These are phyloP conservation scores for Salix koriyanagi DNA, from an alignment of 345 rosid species.

Conservation along the genomic window DNA sequence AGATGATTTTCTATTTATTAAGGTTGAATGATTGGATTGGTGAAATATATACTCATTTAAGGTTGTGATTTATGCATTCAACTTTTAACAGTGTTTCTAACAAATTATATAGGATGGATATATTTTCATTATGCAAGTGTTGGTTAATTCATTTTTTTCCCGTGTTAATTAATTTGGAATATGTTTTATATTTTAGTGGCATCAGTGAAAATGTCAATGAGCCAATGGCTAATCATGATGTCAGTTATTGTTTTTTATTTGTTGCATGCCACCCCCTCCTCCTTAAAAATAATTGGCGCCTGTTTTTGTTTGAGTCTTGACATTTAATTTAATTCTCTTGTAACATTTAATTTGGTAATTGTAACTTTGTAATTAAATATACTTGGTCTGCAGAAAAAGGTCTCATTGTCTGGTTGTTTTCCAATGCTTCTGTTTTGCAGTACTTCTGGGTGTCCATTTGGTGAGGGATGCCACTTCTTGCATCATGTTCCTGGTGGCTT, in stretches of 20 bases:
- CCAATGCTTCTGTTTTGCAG: slow-evolving; percentile 40
- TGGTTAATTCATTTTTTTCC: not conserved
- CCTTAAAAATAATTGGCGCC: not conserved
- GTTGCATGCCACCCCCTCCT: not conserved
- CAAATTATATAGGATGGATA: not conserved
- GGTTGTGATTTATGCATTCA: not conserved
- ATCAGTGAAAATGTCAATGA: not conserved
- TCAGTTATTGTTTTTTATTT: too few relatives aligned
- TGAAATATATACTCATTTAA: not conserved
- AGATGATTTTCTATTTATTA: not conserved
- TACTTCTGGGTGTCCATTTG: slow-evolving; percentile 94
- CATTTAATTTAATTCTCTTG: not conserved
- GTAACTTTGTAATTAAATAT: not conserved
- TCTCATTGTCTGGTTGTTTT: not conserved
- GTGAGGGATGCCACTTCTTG: slow-evolving; percentile 95
- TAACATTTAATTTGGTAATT: not conserved
- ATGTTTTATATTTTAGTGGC: too few relatives aligned
- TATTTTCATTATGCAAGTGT: not conserved
- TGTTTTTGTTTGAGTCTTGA: not conserved
- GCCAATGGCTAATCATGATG: not conserved
- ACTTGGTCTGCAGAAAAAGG: not conserved
- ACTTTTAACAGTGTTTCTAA: not conserved
- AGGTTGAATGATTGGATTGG: not conserved
- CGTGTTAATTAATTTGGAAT: not conserved
- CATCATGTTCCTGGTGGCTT: slow-evolving; percentile 96